These are phyloP conservation scores for Penicillium sp. DNA, from an alignment of 2,329 filamentous ascomycete species.

Conservation along the genomic window DNA sequence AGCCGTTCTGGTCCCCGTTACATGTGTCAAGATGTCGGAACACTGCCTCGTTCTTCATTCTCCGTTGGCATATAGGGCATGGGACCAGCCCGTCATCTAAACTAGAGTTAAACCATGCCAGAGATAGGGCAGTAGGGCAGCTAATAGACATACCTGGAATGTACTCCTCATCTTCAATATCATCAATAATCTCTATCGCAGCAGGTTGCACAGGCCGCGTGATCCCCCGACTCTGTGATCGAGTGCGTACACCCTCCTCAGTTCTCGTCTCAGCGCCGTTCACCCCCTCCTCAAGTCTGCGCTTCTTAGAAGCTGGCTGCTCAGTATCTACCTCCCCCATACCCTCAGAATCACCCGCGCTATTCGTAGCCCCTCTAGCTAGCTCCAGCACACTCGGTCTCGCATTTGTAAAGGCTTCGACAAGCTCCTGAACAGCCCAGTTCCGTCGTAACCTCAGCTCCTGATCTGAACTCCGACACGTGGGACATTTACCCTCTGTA, in stretches of 20 bases:
- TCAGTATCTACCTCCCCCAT: conserved; percentile 47
- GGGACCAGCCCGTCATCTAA: conserved; percentile 75
- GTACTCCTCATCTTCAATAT: conserved; percentile 48
- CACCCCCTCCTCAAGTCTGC: conserved; percentile 40
- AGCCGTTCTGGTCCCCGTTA: conserved; percentile 37
- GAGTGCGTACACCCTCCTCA: conserved; percentile 39
- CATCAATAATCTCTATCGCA: conserved; percentile 40
- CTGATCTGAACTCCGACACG: conserved; percentile 79
- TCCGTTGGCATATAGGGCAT: conserved; percentile 79
- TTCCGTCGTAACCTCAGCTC: conserved; percentile 85
- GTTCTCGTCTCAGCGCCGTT: conserved; percentile 36
- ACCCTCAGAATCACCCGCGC: conserved; percentile 51
- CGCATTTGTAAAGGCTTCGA: conserved; percentile 74
- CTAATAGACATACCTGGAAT: conserved; percentile 36
- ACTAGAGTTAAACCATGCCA: conserved; percentile 2
- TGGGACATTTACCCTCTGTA: conserved; percentile 83
- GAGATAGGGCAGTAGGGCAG: not conserved
- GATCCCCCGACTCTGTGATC: conserved; percentile 36
- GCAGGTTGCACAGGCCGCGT: conserved; percentile 19
- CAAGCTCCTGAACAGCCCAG: conserved; percentile 81
- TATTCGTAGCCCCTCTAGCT: conserved; percentile 60
- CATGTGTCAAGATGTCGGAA: conserved; percentile 80
- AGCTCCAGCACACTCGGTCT: conserved; percentile 67
- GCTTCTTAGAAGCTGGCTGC: conserved; percentile 38
- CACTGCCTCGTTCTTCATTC: conserved; percentile 80